A percentile compares a stretch with the other conserved stretches of the same genome.
Evolutionary conservation across 1,284 basidiomycete genomes (phyloP).

Genomic region (Puccinia coronata): DNA sequence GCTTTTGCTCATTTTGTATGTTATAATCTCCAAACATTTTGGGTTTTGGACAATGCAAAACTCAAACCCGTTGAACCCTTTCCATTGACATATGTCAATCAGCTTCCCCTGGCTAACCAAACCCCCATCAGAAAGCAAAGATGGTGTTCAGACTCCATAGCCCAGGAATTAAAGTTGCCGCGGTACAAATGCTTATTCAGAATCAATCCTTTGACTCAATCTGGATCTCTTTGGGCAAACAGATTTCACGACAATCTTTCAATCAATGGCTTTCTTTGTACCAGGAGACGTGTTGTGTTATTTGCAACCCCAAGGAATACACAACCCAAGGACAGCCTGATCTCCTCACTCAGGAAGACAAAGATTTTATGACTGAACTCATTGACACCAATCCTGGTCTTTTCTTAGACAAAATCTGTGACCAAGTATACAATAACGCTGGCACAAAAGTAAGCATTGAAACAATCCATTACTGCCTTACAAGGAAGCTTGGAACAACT

Average conservation of each 20-base stretch:
- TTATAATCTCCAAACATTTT: too few species aligned
- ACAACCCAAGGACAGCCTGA: background rate
- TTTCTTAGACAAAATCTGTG: slow-evolving; percentile 8
- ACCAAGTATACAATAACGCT: background rate
- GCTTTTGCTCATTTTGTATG: too few species aligned
- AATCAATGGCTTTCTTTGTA: too few species aligned
- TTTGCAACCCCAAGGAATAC: background rate
- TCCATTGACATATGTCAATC: too few species aligned
- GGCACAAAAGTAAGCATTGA: background rate
- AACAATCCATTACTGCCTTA: background rate
- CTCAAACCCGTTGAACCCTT: too few species aligned
- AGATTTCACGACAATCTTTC: background rate
- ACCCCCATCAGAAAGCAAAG: too few species aligned
- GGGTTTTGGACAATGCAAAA: too few species aligned
- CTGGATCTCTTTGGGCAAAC: background rate
- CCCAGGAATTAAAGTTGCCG: too few species aligned
- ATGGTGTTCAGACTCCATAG: too few species aligned
- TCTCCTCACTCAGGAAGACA: background rate
- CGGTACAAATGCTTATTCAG: too few species aligned
- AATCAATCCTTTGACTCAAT: background rate
- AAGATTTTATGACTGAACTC: background rate
- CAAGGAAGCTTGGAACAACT: background rate
- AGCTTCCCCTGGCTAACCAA: too few species aligned
- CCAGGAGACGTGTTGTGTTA: background rate
- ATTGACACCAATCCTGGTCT: background rate